Percentiles rank a stretch among this genome's conserved stretches.
These are phyloP conservation scores for Sordariomycetes sp. DNA, from an alignment of 2,329 filamentous ascomycete genomes.

Conservation along the genomic window DNA sequence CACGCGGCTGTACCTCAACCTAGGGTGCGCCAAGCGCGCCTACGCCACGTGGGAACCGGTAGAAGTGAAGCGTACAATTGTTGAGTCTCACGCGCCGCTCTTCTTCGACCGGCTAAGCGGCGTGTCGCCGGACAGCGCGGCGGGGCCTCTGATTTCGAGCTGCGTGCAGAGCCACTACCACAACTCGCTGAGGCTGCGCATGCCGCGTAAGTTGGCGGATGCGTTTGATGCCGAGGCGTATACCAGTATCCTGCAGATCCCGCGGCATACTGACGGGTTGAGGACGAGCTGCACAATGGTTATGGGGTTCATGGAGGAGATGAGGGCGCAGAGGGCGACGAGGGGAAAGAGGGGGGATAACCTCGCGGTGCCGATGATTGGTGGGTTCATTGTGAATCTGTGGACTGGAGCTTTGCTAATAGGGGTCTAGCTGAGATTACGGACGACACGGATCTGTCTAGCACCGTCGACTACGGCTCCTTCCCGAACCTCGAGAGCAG, in stretches of 20 bases:
- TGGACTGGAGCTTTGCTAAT: neutral
- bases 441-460: conserved; percentile 23
- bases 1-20: conserved; percentile 33
- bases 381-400: conserved; percentile 20
- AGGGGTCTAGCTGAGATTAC: conserved; percentile 22
- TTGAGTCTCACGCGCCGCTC: conserved; percentile 40
- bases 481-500: conserved; percentile 32
- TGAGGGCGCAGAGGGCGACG: conserved; percentile 28
- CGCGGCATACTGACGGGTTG: conserved; percentile 27
- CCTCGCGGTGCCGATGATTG: conserved; percentile 27
- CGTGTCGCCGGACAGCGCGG: conserved; percentile 17
- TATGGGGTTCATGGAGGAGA: conserved; percentile 38
- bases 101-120: conserved; percentile 42
- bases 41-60: conserved; percentile 34
- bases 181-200: conserved; percentile 29
- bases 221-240: conserved; percentile 37
- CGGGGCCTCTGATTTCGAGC: conserved; percentile 16
- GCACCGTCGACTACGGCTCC: conserved; percentile 36
- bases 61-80: conserved; percentile 41
- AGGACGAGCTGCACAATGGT: conserved; percentile 35
- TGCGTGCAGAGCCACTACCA: conserved; percentile 31
- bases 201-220: conserved; percentile 26
- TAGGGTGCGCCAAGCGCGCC: conserved; percentile 34
- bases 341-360: conserved; percentile 25
- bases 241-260: conserved; percentile 32